Percentiles rank a stretch among this genome's conserved stretches.
Evolutionary conservation across 2,329 filamentous ascomycete genomes (phyloP).

Genomic region (Arthrobotrys sphaeroides): DNA sequence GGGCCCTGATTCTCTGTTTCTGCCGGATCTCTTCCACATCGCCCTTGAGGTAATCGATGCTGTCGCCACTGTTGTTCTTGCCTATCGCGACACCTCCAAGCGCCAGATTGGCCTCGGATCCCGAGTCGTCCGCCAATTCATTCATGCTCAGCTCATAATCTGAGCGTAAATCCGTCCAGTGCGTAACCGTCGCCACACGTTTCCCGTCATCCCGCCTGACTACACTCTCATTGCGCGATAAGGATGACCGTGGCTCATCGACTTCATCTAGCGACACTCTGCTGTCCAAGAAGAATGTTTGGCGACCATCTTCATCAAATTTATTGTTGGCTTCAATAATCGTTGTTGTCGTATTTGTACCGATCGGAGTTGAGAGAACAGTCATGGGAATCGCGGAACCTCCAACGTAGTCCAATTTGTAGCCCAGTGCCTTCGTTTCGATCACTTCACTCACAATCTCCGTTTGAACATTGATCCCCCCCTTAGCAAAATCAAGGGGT

Average conservation of each 20-base stretch:
- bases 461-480: conserved; percentile 55
- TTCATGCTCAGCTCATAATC: conserved; percentile 51
- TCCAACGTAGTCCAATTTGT: background rate
- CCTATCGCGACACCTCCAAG: conserved; percentile 5
- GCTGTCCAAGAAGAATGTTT: conserved; percentile 37
- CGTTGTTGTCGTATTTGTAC: conserved; percentile 22
- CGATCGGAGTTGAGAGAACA: conserved; percentile 14
- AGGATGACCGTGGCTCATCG: conserved; percentile 10
- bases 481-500: conserved; percentile 26
- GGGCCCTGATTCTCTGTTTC: conserved; percentile 31
- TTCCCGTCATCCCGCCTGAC: conserved; percentile 21
- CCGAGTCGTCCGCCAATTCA: conserved; percentile 17
- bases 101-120: conserved; percentile 27
- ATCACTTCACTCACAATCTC: conserved; percentile 55
- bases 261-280: conserved; percentile 34
- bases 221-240: background rate
- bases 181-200: conserved; percentile 12
- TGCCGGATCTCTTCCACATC: conserved; percentile 41
- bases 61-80: conserved; percentile 27
- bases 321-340: conserved; percentile 45
- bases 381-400: conserved; percentile 32
- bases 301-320: conserved; percentile 16
- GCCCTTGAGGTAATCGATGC: conserved; percentile 27
- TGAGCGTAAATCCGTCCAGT: conserved; percentile 44
- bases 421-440: conserved; percentile 45